Evolutionary conservation across 108 stramenopile species (phyloP), one percentile per base, ranked within the genome.

Genomic region (Cyclostephanos tholiformis): DNA sequence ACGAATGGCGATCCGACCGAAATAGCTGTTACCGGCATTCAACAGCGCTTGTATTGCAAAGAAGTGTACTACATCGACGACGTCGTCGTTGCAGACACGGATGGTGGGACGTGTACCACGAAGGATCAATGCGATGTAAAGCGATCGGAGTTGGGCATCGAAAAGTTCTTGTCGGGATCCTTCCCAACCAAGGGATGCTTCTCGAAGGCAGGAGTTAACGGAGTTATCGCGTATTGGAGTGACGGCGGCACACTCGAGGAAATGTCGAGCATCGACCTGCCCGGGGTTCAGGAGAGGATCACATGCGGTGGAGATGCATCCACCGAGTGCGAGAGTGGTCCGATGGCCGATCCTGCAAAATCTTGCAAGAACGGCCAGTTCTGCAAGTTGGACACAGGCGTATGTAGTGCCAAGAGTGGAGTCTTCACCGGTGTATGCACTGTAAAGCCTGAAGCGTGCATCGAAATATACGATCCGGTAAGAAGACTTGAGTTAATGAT

Each of bases 181-280:
- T 65, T 38, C 26, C 65, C 46, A 12, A 65, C 65, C 3, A 65
- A 65, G 39, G 65, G 65, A 14, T 65, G 65, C 50, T 65, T 65
- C 50, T 10, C 17, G 48, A 65, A 65, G 29, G 23, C 57, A 1
- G 57, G 57, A 7, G 6, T 59, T 44, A 38, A 53, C 25, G 52
- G 52, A 2, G 13, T 53, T 1, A n/a, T 53, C 7, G 52, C 52
- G 7, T 53, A 53, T 53, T 53, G 52, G 52, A 25, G 52, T n/a
- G 25, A 25, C 1, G 59, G 59, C n/a, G 59, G 59, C 35, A 38
- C 59, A 0, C 10, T 36, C 36, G 59, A 60, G 14, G 59, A 60
- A 38, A 14, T 30, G 29, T 35, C 57, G 32, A 20, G 2, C 8
- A 25, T 25, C 1, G 52, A 19, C n/a, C 52, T 53, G 0, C 52